phyloP scores from a whole-genome alignment of 2,329 filamentous ascomycete genomes.

The Albophoma yamanashiensis region DNA sequence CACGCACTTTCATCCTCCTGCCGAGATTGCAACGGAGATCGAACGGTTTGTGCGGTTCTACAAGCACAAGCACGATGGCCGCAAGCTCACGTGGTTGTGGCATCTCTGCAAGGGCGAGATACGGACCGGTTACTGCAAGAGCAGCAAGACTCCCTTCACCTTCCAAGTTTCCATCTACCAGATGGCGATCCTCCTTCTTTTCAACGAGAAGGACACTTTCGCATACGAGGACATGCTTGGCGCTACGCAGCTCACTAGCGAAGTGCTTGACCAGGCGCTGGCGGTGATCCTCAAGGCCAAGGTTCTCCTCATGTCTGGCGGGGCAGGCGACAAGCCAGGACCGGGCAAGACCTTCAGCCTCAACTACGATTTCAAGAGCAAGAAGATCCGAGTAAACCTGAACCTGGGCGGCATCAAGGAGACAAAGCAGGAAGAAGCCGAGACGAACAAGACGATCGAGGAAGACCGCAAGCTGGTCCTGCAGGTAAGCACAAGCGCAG shows the following conservation, averaged over 20 bases:
- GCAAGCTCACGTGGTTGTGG: constrained; percentile 97
- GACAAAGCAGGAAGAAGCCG: constrained; percentile 89
- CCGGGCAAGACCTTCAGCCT: constrained; percentile 71
- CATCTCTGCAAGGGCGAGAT: constrained; percentile 96
- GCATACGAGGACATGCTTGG: constrained; percentile 81
- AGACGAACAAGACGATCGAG: constrained; percentile 99
- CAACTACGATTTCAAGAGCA: constrained; percentile 95
- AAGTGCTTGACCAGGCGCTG: constrained; percentile 79
- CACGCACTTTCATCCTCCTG: constrained; percentile 80
- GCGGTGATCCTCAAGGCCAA: constrained; percentile 87
- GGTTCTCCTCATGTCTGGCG: constrained; percentile 63
- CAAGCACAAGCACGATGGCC: constrained; percentile 90
- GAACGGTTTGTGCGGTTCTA: constrained; percentile 89
- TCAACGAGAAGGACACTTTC: constrained; percentile 82
- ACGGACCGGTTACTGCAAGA: constrained; percentile 85
- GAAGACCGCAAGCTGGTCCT: constrained; percentile 94
- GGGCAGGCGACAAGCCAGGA: constrained; percentile 59
- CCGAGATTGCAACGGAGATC: constrained; percentile 75
- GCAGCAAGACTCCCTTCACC: constrained; percentile 81
- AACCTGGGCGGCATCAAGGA: constrained; percentile 94
- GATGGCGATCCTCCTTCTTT: constrained; percentile 90
- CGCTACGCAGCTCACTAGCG: constrained; percentile 67
- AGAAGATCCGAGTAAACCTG: constrained; percentile 95
- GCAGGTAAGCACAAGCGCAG: constrained; percentile 59
- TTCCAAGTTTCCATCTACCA: constrained; percentile 98